Conservation (phyloP, 139 green algal genomes). For the Limnomonas spitsbergensis region DNA sequence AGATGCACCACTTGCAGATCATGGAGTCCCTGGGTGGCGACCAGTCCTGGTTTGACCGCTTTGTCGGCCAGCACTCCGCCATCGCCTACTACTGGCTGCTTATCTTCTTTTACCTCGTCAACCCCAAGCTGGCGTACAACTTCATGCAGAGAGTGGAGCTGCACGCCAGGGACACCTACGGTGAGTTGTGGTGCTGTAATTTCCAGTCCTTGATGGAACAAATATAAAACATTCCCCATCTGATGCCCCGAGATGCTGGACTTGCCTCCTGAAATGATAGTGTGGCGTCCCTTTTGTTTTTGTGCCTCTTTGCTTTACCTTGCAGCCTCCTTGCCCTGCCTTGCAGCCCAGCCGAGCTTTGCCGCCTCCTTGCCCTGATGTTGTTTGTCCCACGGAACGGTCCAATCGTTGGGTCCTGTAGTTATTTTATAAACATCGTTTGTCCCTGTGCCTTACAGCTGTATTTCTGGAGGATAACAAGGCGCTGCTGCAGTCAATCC, state of each 20-base stretch:
- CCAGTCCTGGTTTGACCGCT: conserved; percentile 81
- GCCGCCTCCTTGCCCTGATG: no score
- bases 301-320: neutral
- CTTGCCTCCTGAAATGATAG: no score
- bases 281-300: no score
- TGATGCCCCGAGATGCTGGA: no score
- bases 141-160: conserved; percentile 79
- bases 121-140: conserved; percentile 82
- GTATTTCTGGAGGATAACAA: conserved; percentile 29
- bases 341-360: no score
- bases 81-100: conserved; percentile 89
- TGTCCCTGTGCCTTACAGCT: no score
- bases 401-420: no score
- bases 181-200: conserved; percentile 16
- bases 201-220: no score
- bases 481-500: conserved; percentile 48
- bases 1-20: conserved; percentile 69
- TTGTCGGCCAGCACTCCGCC: conserved; percentile 74
- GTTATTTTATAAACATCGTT: no score
- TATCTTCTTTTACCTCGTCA: conserved; percentile 72
- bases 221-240: no score
- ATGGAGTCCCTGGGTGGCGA: conserved; percentile 96
- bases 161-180: conserved; percentile 87
- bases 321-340: no score
- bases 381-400: no score